Conservation (phyloP, 371 early-diverging fungal species). For the Apophysomyces elegans region DNA sequence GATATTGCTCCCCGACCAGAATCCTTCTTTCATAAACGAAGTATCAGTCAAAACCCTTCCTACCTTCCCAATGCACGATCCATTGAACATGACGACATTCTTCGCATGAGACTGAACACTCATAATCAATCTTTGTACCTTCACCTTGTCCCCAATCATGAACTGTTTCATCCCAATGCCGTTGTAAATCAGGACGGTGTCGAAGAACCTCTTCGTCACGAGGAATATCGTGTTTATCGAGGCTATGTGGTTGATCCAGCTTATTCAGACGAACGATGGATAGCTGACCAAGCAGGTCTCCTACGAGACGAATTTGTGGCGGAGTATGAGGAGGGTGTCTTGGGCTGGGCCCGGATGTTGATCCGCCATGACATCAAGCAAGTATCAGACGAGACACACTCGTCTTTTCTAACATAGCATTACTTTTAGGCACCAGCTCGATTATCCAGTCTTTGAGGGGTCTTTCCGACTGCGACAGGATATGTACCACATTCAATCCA, state of each 20-base stretch:
- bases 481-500: conserved; percentile 67
- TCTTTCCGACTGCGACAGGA: conserved; percentile 63
- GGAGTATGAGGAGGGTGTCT: conserved; percentile 41
- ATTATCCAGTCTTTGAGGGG: conserved; percentile 66
- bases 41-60: conserved; percentile 33
- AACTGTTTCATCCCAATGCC: conserved; percentile 78
- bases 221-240: conserved; percentile 46
- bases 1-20: conserved; percentile 46
- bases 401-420: neutral
- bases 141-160: conserved; percentile 75
- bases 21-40: conserved; percentile 40
- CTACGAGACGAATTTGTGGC: conserved; percentile 32
- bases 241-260: conserved; percentile 38
- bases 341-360: conserved; percentile 76
- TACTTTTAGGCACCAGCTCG: conserved; percentile 29
- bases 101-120: conserved; percentile 66
- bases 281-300: conserved; percentile 33
- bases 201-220: conserved; percentile 25
- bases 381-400: neutral
- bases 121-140: conserved; percentile 77
- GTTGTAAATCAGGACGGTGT: conserved; percentile 34
- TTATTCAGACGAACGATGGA: conserved; percentile 41
- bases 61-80: conserved; percentile 31
- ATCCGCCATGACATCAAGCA: conserved; percentile 60
- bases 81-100: conserved; percentile 60